A percentile compares a stretch with the other conserved stretches of the same genome.
Evolutionary conservation across 1,284 basidiomycete species (phyloP).

Genomic region (Puccinia triticina): DNA sequence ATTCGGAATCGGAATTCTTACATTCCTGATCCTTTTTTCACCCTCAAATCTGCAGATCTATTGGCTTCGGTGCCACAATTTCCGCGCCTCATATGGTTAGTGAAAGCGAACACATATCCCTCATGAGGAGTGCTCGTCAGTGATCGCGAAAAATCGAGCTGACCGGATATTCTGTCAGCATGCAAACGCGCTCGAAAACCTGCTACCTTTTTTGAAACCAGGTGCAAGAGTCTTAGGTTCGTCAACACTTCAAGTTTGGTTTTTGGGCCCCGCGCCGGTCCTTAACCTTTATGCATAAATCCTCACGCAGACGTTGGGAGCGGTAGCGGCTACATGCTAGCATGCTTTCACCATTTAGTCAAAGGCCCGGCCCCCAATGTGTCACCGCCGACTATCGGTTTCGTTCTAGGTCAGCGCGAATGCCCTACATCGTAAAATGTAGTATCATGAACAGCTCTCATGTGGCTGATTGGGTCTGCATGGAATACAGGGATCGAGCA

Average conservation of each 20-base stretch:
- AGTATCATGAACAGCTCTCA: too few species aligned
- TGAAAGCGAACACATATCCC: background rate
- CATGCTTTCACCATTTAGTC: conserved; percentile 76
- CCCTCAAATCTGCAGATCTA: conserved; percentile 65
- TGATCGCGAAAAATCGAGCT: background rate
- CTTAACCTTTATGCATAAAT: background rate
- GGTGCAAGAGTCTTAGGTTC: conserved; percentile 78
- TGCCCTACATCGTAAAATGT: conserved; percentile 58
- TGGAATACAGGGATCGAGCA: conserved; percentile 85
- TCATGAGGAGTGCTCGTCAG: background rate
- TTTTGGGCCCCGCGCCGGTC: background rate
- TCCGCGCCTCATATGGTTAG: conserved; percentile 84
- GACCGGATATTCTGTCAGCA: conserved; percentile 65
- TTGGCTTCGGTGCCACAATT: conserved; percentile 80
- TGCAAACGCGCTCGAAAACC: conserved; percentile 75
- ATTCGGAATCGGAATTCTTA: conserved; percentile 63
- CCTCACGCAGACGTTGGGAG: conserved; percentile 31
- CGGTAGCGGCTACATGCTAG: conserved; percentile 63
- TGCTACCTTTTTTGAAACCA: conserved; percentile 71
- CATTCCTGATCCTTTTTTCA: conserved; percentile 18
- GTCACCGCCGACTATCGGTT: background rate
- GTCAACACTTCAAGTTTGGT: conserved; percentile 62
- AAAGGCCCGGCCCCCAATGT: conserved; percentile 55
- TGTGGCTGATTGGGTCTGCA: conserved; percentile 53
- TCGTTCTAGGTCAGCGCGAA: conserved; percentile 52